A percentile compares a stretch with the other conserved stretches of the same genome.
Conservation (phyloP, 2,329 filamentous ascomycete genomes). For the Botryotinia globosa region DNA sequence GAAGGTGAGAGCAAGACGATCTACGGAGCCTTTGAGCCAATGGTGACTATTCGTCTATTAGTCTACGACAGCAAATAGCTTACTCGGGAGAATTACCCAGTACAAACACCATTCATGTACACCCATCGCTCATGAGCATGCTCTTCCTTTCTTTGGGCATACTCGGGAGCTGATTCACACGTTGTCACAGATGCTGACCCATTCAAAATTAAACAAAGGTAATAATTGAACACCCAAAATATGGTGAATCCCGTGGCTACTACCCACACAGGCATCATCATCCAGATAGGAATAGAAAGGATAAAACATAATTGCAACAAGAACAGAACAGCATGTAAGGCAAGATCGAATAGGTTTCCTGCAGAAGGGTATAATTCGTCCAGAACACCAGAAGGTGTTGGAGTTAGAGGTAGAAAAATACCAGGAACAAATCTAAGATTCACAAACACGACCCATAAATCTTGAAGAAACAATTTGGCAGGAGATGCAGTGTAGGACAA, state of each 20-base stretch:
- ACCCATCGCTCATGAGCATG: conserved; percentile 68
- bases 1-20: conserved; percentile 70
- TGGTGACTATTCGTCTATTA: conserved; percentile 46
- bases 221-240: conserved; percentile 51
- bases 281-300: conserved; percentile 51
- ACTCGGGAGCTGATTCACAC: conserved; percentile 53
- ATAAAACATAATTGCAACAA: conserved; percentile 61
- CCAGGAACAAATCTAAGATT: conserved; percentile 41
- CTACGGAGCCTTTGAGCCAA: conserved; percentile 69
- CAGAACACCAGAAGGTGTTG: conserved; percentile 15
- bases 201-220: conserved; percentile 53
- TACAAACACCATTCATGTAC: conserved; percentile 72
- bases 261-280: conserved; percentile 51
- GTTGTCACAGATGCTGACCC: conserved; percentile 43
- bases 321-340: conserved; percentile 56
- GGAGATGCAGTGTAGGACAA: conserved; percentile 25
- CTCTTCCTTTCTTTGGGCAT: conserved; percentile 47
- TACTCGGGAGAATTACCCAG: conserved; percentile 47
- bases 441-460: background rate
- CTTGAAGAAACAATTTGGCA: conserved; percentile 18
- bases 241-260: conserved; percentile 41
- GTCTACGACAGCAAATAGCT: background rate
- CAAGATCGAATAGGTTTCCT: conserved; percentile 55
- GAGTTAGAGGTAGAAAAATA: background rate
- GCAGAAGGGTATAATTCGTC: conserved; percentile 62